Conservation (phyloP, 768 basidiomycete genomes). For the Mycena sanguinolenta region DNA sequence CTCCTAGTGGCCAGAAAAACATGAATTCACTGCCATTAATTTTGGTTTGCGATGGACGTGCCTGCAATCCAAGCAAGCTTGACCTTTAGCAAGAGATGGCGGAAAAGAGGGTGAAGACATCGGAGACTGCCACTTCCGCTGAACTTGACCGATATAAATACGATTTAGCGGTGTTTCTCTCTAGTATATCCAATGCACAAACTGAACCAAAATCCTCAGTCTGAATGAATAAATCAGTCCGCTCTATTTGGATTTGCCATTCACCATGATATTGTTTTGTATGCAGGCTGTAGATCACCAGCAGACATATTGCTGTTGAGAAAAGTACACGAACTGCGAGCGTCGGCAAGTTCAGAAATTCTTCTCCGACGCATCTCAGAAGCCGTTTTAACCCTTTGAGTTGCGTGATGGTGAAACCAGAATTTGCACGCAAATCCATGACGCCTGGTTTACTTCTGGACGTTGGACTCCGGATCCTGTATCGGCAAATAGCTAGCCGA, state of each 20-base stretch:
- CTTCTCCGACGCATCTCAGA: not conserved
- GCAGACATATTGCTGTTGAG: not conserved
- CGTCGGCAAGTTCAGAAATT: not conserved
- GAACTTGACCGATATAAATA: not conserved
- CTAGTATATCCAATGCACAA: not conserved
- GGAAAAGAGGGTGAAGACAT: not conserved
- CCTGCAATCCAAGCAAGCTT: conserved; percentile 61
- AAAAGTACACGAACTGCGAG: not conserved
- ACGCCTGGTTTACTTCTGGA: no score
- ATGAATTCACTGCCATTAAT: not conserved
- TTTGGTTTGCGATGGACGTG: conserved; percentile 35
- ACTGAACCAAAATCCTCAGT: not conserved
- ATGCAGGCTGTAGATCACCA: not conserved
- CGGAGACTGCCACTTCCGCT: no score
- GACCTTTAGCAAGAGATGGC: conserved; percentile 54
- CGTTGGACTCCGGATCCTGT: no score
- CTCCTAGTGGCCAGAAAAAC: conserved; percentile 43
- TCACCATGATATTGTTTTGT: not conserved
- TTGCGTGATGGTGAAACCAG: not conserved
- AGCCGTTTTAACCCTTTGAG: not conserved
- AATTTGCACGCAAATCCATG: no score
- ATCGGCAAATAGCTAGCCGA: no score
- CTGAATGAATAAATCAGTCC: not conserved
- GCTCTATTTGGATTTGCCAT: no score
- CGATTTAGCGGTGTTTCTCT: not conserved